phyloP scores from a whole-genome alignment of 805 yeast species.

The Metschnikowia bowlesiae region DNA sequence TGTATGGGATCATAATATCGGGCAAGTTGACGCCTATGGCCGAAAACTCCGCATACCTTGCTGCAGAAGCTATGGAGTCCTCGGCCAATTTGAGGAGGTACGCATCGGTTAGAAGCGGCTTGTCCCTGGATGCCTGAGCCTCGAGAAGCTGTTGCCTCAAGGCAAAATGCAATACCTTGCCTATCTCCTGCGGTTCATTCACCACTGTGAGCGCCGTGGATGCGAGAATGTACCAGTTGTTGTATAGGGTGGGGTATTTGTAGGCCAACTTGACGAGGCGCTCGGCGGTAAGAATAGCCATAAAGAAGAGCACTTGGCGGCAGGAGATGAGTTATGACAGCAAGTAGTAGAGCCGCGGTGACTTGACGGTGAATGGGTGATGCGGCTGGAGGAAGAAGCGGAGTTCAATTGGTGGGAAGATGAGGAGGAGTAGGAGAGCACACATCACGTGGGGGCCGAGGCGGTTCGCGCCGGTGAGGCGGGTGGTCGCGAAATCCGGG shows the following conservation, averaged over 20 bases:
- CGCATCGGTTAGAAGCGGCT: slow-evolving; percentile 28
- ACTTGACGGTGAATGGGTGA: too few relatives aligned
- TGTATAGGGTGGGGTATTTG: slow-evolving; percentile 49
- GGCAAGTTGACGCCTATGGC: slow-evolving; percentile 42
- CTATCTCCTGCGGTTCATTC: slow-evolving; percentile 78
- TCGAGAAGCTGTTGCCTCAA: slow-evolving; percentile 42
- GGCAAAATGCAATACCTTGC: slow-evolving; percentile 69
- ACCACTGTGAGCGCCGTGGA: slow-evolving; percentile 79
- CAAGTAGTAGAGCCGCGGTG: too few relatives aligned
- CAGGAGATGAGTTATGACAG: too few relatives aligned
- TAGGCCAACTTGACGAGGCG: slow-evolving; percentile 51
- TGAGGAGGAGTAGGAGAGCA: neutral
- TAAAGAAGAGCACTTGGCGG: neutral
- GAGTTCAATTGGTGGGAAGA: too few relatives aligned
- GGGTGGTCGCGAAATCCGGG: neutral
- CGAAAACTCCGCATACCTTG: slow-evolving; percentile 33
- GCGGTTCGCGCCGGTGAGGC: too few relatives aligned
- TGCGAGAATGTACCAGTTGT: slow-evolving; percentile 73
- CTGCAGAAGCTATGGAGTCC: slow-evolving; percentile 37
- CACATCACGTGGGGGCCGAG: too few relatives aligned
- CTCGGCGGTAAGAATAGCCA: slow-evolving; percentile 45
- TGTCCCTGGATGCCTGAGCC: slow-evolving; percentile 18
- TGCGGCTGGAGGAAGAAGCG: too few relatives aligned
- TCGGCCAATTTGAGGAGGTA: slow-evolving; percentile 34
- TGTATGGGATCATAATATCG: slow-evolving; percentile 37